These are phyloP conservation scores for Pelargonium citronellum DNA, from an alignment of 441 rosid species.

Conservation along the genomic window DNA sequence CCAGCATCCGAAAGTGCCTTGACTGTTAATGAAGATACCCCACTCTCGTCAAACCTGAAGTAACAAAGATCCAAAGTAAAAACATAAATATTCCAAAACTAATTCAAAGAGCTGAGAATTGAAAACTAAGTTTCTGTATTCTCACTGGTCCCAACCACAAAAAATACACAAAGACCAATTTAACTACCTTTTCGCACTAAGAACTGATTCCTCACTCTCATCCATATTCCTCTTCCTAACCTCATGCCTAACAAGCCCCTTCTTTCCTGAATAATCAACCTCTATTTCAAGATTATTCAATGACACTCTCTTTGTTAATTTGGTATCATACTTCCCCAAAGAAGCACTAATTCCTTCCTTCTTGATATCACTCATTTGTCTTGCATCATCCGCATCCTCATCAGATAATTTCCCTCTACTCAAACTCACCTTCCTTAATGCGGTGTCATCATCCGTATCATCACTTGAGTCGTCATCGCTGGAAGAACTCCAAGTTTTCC, in stretches of 20 bases:
- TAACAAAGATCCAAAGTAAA: conserved; percentile 14
- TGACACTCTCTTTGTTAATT: conserved; percentile 57
- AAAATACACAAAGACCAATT: not conserved
- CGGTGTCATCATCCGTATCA: conserved; percentile 24
- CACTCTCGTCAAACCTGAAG: conserved; percentile 74
- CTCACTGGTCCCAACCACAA: not conserved
- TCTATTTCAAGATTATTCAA: conserved; percentile 48
- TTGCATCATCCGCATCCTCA: conserved; percentile 28
- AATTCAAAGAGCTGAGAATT: not conserved
- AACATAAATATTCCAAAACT: conserved; percentile 7
- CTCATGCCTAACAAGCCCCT: conserved; percentile 55
- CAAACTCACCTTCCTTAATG: not conserved
- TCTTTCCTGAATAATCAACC: conserved; percentile 46
- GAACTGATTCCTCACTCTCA: conserved; percentile 45
- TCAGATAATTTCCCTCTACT: conserved; percentile 18
- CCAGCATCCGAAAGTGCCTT: conserved; percentile 77
- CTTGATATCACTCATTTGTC: conserved; percentile 39
- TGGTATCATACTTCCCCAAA: conserved; percentile 66
- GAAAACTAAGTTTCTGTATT: not conserved
- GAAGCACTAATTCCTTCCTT: conserved; percentile 60
- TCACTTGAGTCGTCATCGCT: conserved; percentile 58
- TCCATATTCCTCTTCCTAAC: conserved; percentile 38
- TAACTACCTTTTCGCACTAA: conserved; percentile 55
- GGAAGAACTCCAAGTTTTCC: conserved; percentile 54
- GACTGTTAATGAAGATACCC: conserved; percentile 63